Evolutionary conservation across 2,329 filamentous ascomycete genomes (phyloP), one percentile per base, ranked within the genome.

Genomic region (Aspergillus sp.): DNA sequence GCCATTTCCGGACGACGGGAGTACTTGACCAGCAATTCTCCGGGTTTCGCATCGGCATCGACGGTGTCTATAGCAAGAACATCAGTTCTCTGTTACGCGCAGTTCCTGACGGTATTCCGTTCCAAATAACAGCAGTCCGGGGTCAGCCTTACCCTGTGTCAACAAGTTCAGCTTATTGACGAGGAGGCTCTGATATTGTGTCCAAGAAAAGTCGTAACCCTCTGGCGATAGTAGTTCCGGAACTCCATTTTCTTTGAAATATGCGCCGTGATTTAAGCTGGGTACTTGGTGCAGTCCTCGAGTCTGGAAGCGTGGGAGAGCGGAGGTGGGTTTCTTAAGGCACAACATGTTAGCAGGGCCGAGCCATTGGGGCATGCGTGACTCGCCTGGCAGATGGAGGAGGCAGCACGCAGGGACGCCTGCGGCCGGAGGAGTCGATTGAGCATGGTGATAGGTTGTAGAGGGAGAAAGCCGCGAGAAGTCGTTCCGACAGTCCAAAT

Each of bases 1-100:
- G 95, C 95, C 62, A 84, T 82, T 65, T 82, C 82, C 45, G 93
- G 89, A 69, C 95, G 85, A 75, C 92, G 91, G 59, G 93, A 90
- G 58, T 88, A 88, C 69, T 86, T 81, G 69, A 93, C 81, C 70
- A 90, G 77, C 70, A 96, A 86, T 47, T 86, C 80, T 75, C 90
- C 87, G 60, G 86, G 75, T 51, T 82, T 78, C 64, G 82, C 78
- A 72, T 85, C 77, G 64, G 87, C 87, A 69, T 84, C 82, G 17
- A 86, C 79, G 65, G 84, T 88, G 65, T 85, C 89, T 91, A 21
- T 17, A 15, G 9, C 15, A 35, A 17, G 11, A 17, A 23, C 14
- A 23, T 55, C 33, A 48, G 43, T 27, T 37, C 15, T 44, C 15
- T 27, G 15, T 8, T 33, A 33, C 24, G 19, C 23, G 39, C 33